These are phyloP conservation scores for Spencermartinsiella europaea DNA, from an alignment of 805 yeast genomes.

Conservation along the genomic window DNA sequence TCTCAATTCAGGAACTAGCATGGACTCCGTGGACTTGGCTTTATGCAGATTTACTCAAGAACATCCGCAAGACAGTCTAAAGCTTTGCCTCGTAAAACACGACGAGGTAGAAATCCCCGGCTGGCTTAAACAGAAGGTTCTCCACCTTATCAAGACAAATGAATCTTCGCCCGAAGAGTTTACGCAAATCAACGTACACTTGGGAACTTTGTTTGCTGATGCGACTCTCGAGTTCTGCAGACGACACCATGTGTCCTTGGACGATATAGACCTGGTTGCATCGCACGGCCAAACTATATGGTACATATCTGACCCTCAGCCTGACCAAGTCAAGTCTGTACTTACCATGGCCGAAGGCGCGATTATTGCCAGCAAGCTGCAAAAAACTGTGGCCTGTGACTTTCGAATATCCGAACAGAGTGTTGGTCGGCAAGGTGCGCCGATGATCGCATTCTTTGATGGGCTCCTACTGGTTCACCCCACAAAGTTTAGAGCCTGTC, in stretches of 20 bases:
- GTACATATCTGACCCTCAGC: conserved; percentile 21
- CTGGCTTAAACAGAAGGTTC: conserved; percentile 13
- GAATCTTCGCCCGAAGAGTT: conserved; percentile 15
- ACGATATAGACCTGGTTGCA: conserved; percentile 23
- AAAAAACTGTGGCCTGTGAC: conserved; percentile 24
- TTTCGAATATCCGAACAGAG: conserved; percentile 27
- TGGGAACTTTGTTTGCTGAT: conserved; percentile 17
- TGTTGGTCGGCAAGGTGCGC: conserved; percentile 31
- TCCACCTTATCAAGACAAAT: conserved; percentile 14
- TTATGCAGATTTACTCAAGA: conserved; percentile 15
- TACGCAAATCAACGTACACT: conserved; percentile 15
- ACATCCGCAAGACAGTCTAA: conserved; percentile 8
- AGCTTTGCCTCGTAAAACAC: conserved; percentile 11
- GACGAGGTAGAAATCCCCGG: conserved; percentile 15
- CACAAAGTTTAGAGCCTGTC: conserved; percentile 23
- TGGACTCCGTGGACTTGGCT: conserved; percentile 18
- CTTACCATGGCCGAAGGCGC: conserved; percentile 26
- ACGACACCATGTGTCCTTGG: conserved; percentile 7
- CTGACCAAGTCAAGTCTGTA: conserved; percentile 20
- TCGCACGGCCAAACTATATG: conserved; percentile 31
- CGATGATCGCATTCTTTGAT: conserved; percentile 28
- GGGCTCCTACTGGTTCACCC: conserved; percentile 24
- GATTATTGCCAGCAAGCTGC: conserved; percentile 18
- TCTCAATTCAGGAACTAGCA: conserved; percentile 19
- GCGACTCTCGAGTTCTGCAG: conserved; percentile 14